Evolutionary conservation across 2,329 filamentous ascomycete species (phyloP), one percentile per base, ranked within the genome.

Genomic region (Sordariomycetes sp.): DNA sequence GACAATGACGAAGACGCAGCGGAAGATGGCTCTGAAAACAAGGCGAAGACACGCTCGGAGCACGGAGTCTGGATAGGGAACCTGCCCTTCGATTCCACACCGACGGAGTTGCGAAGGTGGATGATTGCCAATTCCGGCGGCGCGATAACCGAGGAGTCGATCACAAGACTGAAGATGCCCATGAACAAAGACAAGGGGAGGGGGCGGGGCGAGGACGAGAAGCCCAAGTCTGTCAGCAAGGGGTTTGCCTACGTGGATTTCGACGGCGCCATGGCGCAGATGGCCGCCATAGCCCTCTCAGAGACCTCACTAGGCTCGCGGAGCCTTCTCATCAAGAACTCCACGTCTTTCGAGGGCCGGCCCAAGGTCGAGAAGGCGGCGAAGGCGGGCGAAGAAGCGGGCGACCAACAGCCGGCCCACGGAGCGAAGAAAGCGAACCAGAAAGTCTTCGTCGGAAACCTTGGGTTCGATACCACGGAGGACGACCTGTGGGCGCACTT

Each of bases 181-280:
- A 57, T 53, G 50, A 61, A 55, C 46, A 64, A 63, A 50, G 60
- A 57, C 54, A 53, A 62, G 43, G 48, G 18, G 28, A 52, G 58
- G 55, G 28, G 67, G 68, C 28, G 68, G 69, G 43, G 71, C 67
- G 63, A 64, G n/a, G 48, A 14, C 5, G 24, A 28, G 24, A 20
- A 8, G 24, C 55, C 54, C 65, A 52, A 62, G 14, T 57, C 57
- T n/a, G 54, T 58, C 35, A 99, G 97, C 76, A 93, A 88, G 72
- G 95, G 94, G 18, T 99, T 97, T 69, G 94, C 94, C 58, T 99
- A 99, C 68, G 85, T 99, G 62, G 95, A 99, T 70, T 96, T 99
- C 68, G 76, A 83, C 53, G 87, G 81, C 25, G 80, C 86, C 48
- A 74, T 74, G n/a, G 81, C 85, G 51, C 81, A 91, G 66, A 76